Evolutionary conservation across 139 green algal genomes (phyloP).

Genomic region (Gonium pectorale): DNA sequence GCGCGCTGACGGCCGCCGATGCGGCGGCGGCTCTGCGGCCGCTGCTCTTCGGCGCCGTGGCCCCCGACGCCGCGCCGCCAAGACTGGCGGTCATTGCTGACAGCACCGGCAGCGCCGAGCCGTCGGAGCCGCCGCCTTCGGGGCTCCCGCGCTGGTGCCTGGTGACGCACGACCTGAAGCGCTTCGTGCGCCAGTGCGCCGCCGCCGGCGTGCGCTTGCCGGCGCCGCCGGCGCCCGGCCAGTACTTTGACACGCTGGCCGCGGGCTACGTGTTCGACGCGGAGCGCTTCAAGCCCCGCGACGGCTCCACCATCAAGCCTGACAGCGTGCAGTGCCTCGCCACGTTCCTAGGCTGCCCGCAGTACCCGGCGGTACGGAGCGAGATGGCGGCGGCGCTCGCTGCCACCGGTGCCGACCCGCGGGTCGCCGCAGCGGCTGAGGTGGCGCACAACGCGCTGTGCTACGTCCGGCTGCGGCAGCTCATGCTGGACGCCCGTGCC

Average conservation of each 20-base stretch:
- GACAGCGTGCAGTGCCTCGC: background rate
- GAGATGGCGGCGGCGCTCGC: too few species aligned
- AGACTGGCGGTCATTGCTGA: background rate
- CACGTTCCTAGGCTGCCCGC: background rate
- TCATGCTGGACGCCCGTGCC: background rate
- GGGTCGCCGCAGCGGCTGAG: background rate
- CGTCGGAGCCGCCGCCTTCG: too few species aligned
- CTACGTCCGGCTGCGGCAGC: background rate
- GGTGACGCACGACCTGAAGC: constrained; percentile 14
- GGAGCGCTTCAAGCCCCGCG: background rate
- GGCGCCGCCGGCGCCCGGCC: background rate
- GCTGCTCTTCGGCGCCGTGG: background rate
- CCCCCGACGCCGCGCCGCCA: background rate
- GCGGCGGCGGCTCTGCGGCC: background rate
- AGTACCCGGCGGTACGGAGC: background rate
- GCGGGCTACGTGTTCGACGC: background rate
- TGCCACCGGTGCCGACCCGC: too few species aligned
- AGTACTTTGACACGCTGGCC: constrained; percentile 8
- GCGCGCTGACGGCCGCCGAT: background rate
- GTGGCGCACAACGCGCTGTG: background rate
- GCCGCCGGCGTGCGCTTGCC: background rate
- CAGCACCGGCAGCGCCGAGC: background rate
- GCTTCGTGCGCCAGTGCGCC: background rate
- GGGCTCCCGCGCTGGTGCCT: background rate
- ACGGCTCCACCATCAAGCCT: background rate